Evolutionary conservation across 164 flowering plant genomes (phyloP).

Genomic region (Litsea cubeba): DNA sequence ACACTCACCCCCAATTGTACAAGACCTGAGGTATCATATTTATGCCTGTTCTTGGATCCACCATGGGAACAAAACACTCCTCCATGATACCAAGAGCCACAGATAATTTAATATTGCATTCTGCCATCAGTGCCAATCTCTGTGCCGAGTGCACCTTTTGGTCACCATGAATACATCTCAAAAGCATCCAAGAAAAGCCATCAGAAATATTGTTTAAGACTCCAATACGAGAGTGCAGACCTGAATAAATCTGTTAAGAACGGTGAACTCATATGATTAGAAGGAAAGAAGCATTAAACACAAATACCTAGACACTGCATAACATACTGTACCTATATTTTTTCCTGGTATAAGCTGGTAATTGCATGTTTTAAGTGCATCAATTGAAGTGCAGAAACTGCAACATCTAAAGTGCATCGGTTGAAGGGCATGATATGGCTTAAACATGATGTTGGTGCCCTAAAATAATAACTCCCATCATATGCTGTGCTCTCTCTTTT

Average conservation of each 20-base stretch:
- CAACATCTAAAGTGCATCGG: too few relatives aligned
- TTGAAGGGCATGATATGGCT: too few relatives aligned
- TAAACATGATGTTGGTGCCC: too few relatives aligned
- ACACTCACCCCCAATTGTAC: constrained; percentile 83
- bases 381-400: too few relatives aligned
- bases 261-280: not conserved
- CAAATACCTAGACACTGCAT: too few relatives aligned
- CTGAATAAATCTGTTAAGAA: constrained; percentile 57
- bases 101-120: constrained; percentile 90
- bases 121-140: constrained; percentile 73
- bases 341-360: too few relatives aligned
- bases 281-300: not conserved
- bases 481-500: too few relatives aligned
- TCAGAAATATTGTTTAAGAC: constrained; percentile 40
- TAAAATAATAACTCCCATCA: too few relatives aligned
- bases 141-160: constrained; percentile 68
- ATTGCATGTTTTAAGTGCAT: too few relatives aligned
- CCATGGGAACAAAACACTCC: constrained; percentile 93
- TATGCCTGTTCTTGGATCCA: constrained; percentile 89
- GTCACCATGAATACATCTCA: constrained; percentile 79
- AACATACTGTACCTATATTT: too few relatives aligned
- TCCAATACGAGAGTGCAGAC: constrained; percentile 79
- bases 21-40: constrained; percentile 89
- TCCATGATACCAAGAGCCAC: constrained; percentile 93
- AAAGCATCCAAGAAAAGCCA: constrained; percentile 71